phyloP scores from a whole-genome alignment of 163 green algal species.

The Smithsoniella earleae region DNA sequence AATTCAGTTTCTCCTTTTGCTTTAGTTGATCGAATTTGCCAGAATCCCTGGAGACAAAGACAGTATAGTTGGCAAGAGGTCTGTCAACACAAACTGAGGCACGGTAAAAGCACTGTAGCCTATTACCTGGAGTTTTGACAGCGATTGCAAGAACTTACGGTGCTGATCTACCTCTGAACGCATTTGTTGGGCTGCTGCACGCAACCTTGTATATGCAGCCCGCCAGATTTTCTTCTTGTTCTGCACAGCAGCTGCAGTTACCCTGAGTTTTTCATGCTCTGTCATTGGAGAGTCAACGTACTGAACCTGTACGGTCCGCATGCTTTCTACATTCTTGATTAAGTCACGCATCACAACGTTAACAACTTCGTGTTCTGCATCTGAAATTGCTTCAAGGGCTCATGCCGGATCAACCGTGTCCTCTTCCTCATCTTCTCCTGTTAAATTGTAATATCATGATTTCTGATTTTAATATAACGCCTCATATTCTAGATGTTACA shows the following conservation, averaged over 20 bases:
- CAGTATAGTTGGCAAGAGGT: neutral
- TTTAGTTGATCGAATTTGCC: neutral
- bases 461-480: no score
- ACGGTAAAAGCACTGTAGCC: neutral
- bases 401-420: neutral
- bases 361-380: slow-evolving; percentile 1
- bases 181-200: neutral
- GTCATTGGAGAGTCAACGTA: slow-evolving; percentile 13
- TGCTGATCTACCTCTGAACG: neutral
- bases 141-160: neutral
- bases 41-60: neutral
- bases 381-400: slow-evolving; percentile 7
- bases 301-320: neutral
- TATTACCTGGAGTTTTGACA: slow-evolving; percentile 12
- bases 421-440: slow-evolving; percentile 5
- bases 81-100: neutral
- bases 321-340: neutral
- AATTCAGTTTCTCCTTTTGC: neutral
- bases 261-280: neutral
- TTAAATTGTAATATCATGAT: no score
- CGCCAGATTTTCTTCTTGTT: neutral
- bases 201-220: neutral
- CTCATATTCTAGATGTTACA: no score
- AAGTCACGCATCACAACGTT: slow-evolving; percentile 29
- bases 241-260: neutral